Conservation (phyloP, 129 eudicot genomes). For the Escallonia rubra region DNA sequence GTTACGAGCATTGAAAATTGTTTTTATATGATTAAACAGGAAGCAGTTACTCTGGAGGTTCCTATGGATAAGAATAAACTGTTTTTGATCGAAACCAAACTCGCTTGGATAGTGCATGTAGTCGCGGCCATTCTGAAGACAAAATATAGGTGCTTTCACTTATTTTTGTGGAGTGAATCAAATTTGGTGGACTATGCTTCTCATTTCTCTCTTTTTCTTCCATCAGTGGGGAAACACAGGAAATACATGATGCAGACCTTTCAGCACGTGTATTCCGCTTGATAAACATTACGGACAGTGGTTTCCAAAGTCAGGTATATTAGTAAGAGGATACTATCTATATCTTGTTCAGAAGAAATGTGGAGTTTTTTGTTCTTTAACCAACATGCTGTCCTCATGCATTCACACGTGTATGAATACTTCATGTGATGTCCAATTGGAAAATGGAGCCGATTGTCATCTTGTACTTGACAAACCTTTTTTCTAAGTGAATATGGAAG, state of each 20-base stretch:
- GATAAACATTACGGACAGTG: conserved; percentile 23
- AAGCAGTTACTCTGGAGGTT: conserved; percentile 13
- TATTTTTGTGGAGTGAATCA: neutral
- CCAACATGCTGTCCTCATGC: neutral
- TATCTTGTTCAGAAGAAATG: no score
- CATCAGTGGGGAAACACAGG: conserved; percentile 28
- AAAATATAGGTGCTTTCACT: conserved; percentile 12
- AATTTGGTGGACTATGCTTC: neutral
- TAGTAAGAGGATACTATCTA: no score
- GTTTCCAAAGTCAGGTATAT: conserved; percentile 27
- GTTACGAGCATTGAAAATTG: neutral
- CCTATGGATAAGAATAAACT: conserved; percentile 4
- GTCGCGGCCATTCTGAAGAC: conserved; percentile 29
- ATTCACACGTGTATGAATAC: no score
- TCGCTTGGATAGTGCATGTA: conserved; percentile 34
- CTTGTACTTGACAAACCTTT: neutral
- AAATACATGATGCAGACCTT: conserved; percentile 31
- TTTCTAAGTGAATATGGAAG: neutral
- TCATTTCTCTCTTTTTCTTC: neutral
- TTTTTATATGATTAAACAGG: conserved; percentile 1
- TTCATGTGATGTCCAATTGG: neutral
- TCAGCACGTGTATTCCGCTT: conserved; percentile 31
- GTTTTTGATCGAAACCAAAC: conserved; percentile 29
- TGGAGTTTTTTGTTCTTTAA: neutral
- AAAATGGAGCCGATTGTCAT: neutral